Percentiles rank a stretch among this genome's conserved stretches.
Evolutionary conservation across 2,329 filamentous ascomycete species (phyloP).

Genomic region (Plenodomus tracheiphilus): DNA sequence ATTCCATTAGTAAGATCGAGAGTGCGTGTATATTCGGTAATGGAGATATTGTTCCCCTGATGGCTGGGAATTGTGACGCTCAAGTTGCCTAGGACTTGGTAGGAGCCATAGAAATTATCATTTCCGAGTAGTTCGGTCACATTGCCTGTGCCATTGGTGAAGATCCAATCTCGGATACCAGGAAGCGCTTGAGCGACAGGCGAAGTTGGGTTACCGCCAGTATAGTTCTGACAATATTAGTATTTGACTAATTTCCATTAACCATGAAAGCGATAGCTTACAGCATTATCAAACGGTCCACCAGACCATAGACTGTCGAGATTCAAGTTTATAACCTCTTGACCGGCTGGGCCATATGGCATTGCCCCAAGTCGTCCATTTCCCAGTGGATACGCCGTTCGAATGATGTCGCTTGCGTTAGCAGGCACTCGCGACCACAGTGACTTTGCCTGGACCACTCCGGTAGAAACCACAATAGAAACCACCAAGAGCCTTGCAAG

Average conservation of each 20-base stretch:
- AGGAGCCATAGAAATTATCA: conserved; percentile 50
- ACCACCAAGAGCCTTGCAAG: background rate
- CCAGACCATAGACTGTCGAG: conserved; percentile 57
- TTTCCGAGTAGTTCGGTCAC: conserved; percentile 43
- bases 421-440: conserved; percentile 26
- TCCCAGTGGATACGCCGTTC: conserved; percentile 50
- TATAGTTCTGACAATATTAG: conserved; percentile 44
- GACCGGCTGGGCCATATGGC: conserved; percentile 49
- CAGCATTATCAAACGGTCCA: conserved; percentile 52
- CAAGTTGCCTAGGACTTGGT: conserved; percentile 54
- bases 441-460: conserved; percentile 14
- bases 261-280: conserved; percentile 15
- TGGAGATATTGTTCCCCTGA: conserved; percentile 1
- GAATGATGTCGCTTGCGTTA: conserved; percentile 24
- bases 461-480: background rate
- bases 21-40: conserved; percentile 46
- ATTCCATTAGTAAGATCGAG: conserved; percentile 53
- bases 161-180: conserved; percentile 53
- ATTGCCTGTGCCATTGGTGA: conserved; percentile 55
- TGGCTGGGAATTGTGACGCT: conserved; percentile 44
- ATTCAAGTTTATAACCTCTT: conserved; percentile 52
- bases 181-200: conserved; percentile 43
- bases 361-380: conserved; percentile 55
- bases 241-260: background rate
- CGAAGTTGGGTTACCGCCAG: conserved; percentile 51